A percentile compares a stretch with the other conserved stretches of the same genome.
phyloP scores from a whole-genome alignment of 2,329 filamentous ascomycete species.

The Knoxdaviesia proteae region DNA sequence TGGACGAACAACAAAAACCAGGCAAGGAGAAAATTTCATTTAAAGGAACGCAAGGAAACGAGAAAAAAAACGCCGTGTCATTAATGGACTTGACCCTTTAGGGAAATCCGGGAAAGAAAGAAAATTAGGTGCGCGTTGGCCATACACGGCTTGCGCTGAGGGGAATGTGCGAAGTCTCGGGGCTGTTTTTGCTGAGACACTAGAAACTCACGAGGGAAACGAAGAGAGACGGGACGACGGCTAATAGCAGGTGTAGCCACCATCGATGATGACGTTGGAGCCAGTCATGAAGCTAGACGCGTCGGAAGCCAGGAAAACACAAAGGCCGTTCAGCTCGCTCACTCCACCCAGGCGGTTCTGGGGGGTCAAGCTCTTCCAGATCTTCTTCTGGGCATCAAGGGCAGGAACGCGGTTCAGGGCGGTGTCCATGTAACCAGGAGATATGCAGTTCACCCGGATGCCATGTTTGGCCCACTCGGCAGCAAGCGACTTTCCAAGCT shows the following conservation, averaged over 20 bases:
- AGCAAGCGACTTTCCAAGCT: conserved; percentile 60
- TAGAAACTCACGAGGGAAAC: no score
- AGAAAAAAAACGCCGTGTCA: no score
- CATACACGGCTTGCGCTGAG: no score
- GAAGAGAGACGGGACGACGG: neutral
- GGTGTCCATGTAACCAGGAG: conserved; percentile 74
- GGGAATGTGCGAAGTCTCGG: no score
- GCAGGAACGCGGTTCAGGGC: conserved; percentile 59
- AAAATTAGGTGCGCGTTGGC: no score
- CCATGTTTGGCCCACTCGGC: conserved; percentile 68
- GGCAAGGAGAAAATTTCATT: no score
- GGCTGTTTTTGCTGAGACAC: no score
- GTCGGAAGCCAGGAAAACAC: conserved; percentile 56
- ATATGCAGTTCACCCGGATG: conserved; percentile 71
- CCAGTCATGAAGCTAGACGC: conserved; percentile 61
- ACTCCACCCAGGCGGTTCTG: conserved; percentile 52
- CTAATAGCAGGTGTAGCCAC: conserved; percentile 45
- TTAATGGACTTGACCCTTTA: no score
- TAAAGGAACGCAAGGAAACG: no score
- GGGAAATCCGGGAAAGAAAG: no score
- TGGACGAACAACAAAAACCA: no score
- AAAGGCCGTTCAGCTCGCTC: conserved; percentile 59
- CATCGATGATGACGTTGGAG: conserved; percentile 50
- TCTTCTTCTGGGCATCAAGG: conserved; percentile 63
- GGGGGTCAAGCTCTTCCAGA: conserved; percentile 55